Evolutionary conservation across 2,329 filamentous ascomycete genomes (phyloP).

Genomic region (Fusarium metavorans): DNA sequence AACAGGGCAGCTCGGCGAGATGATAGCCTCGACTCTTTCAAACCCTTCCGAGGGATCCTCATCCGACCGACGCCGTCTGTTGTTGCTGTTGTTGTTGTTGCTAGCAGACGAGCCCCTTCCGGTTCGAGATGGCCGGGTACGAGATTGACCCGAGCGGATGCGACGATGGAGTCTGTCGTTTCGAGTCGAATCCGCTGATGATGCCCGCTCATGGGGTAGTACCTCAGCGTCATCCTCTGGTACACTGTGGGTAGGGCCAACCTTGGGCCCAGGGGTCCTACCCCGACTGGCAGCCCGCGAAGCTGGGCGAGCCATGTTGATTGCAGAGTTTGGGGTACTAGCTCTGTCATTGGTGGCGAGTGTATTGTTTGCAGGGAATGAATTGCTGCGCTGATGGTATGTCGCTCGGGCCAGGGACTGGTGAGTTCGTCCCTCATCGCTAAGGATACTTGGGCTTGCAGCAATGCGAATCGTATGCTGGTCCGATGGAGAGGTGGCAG

Average conservation of each 20-base stretch:
- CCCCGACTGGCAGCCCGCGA: constrained; percentile 27
- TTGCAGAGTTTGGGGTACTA: neutral
- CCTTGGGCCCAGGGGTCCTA: constrained; percentile 20
- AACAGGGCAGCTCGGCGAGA: constrained; percentile 23
- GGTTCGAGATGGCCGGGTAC: neutral
- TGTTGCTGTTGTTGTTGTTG: neutral
- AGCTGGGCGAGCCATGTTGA: neutral
- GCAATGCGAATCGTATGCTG: constrained; percentile 21
- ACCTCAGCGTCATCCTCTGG: neutral
- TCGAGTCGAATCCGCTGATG: constrained; percentile 23
- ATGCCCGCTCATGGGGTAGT: constrained; percentile 1
- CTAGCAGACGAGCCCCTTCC: neutral
- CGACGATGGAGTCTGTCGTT: constrained; percentile 28
- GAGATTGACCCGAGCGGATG: neutral
- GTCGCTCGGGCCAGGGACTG: neutral
- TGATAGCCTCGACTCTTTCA: constrained; percentile 19
- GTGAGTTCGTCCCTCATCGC: neutral
- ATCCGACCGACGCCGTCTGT: neutral
- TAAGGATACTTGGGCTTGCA: constrained; percentile 28
- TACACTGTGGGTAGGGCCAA: neutral
- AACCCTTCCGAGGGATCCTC: neutral
- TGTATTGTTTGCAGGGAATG: neutral
- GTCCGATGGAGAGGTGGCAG: neutral
- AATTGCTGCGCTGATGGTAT: constrained; percentile 29
- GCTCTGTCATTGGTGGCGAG: neutral